Evolutionary conservation across 495 filamentous ascomycete genomes (phyloP).

Genomic region (Trichoderma reesei): DNA sequence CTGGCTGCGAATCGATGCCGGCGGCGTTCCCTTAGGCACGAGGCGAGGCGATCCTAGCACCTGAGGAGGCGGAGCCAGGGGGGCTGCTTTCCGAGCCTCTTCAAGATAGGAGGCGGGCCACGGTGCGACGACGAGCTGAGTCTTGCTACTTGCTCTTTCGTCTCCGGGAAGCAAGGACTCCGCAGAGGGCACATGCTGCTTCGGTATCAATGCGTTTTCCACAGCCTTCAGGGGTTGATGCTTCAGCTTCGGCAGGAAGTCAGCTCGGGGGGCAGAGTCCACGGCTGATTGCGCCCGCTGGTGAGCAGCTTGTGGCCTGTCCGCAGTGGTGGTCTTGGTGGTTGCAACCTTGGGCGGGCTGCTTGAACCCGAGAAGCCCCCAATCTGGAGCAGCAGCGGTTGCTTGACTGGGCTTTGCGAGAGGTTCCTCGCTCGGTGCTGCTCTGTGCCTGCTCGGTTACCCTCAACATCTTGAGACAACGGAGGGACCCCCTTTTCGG

Average conservation of each 20-base stretch:
- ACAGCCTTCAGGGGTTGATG: constrained; percentile 20
- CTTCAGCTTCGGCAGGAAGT: constrained; percentile 22
- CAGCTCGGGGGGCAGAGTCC: constrained; percentile 16
- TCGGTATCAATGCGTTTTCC: not conserved
- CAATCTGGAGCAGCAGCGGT: not conserved
- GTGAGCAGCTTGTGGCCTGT: not conserved
- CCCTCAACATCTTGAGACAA: constrained; percentile 7
- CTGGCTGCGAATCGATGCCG: not conserved
- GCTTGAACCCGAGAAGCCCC: not conserved
- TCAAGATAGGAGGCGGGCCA: constrained; percentile 10
- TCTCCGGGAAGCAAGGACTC: not conserved
- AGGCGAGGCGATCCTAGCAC: not conserved
- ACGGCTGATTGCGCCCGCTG: not conserved
- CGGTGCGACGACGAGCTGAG: not conserved
- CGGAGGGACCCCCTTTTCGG: constrained; percentile 24
- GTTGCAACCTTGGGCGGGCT: not conserved
- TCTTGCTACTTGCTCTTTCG: not conserved
- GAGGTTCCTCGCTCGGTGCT: not conserved
- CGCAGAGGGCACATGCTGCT: not conserved
- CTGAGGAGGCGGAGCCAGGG: constrained; percentile 4
- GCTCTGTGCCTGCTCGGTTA: not conserved
- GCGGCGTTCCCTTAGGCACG: not conserved
- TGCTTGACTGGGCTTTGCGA: not conserved
- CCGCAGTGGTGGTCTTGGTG: not conserved
- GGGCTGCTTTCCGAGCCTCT: constrained; percentile 5